Percentiles rank a stretch among this genome's conserved stretches.
phyloP scores from a whole-genome alignment of 257 asterid species.

The Henckelia pumila region DNA sequence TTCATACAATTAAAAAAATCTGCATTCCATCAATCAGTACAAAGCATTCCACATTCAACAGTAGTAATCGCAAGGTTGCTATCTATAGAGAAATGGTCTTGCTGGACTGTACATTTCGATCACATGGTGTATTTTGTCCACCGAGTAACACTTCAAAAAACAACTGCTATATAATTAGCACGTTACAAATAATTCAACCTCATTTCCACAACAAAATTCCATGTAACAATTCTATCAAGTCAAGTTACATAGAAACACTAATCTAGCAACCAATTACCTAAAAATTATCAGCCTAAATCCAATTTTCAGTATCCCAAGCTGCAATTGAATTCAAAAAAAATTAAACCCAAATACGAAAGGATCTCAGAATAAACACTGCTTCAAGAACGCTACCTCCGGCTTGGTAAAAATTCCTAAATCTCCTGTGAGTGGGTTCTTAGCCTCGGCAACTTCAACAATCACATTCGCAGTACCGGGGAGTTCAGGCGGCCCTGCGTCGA shows the following conservation, averaged over 20 bases:
- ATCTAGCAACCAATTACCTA: background rate
- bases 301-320: slow-evolving; percentile 21
- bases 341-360: background rate
- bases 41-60: background rate
- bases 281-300: background rate
- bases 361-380: slow-evolving; percentile 12
- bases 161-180: background rate
- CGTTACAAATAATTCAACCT: background rate
- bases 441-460: slow-evolving; percentile 71
- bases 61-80: background rate
- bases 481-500: slow-evolving; percentile 88
- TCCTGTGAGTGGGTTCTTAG: slow-evolving; percentile 52
- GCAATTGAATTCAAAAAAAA: background rate
- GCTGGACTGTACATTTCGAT: background rate
- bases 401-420: slow-evolving; percentile 70
- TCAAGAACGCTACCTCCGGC: slow-evolving; percentile 60
- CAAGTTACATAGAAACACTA: too few species aligned
- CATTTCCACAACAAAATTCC: background rate
- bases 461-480: slow-evolving; percentile 89
- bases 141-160: too few species aligned
- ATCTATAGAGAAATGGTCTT: background rate
- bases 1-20: background rate
- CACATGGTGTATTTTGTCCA: background rate
- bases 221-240: background rate
- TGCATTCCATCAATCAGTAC: background rate